A percentile compares a stretch with the other conserved stretches of the same genome.
Conservation (phyloP, 176 grass and related monocot species). For the Zea mays region Zm-B73-REFERENCE-NAM-5.0 NC_050102.1:171012501-171013000, state of each 20-base stretch:
- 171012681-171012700: not conserved
- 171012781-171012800: too few species aligned
- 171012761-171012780: too few species aligned
- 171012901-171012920: too few species aligned
- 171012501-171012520: constrained; percentile 90
- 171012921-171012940: not conserved
- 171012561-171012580: constrained; percentile 89
- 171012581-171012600: constrained; percentile 73
- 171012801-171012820: too few species aligned
- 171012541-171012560: constrained; percentile 72
- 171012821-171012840: too few species aligned
- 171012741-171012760: not conserved
- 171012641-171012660: not conserved
- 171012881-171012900: too few species aligned
- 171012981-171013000: not conserved
- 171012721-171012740: not conserved
- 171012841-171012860: too few species aligned
- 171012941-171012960: not conserved
- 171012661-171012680: not conserved
- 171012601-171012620: constrained; percentile 73
- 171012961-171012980: not conserved
- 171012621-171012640: constrained; percentile 36
- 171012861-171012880: too few species aligned
- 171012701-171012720: too few species aligned
- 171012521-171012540: constrained; percentile 94